These are phyloP conservation scores for Keithomyces neogunnii DNA, from an alignment of 2,329 filamentous ascomycete species.

Conservation along the genomic window DNA sequence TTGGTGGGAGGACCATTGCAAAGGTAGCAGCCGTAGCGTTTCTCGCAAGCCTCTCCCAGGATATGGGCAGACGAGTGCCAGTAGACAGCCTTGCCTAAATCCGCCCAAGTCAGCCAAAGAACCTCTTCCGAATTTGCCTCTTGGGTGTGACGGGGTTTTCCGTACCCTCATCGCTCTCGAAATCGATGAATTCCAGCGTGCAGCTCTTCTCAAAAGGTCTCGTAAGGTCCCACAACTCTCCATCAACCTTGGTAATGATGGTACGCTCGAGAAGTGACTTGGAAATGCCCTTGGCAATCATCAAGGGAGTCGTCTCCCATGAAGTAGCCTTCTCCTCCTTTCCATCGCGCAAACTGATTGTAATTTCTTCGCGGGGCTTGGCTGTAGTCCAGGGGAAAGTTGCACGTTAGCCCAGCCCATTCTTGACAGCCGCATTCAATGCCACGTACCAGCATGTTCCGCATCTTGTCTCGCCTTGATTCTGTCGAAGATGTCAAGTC, in stretches of 20 bases:
- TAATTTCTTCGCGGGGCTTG: slow-evolving; percentile 67
- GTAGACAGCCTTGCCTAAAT: slow-evolving; percentile 77
- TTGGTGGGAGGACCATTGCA: slow-evolving; percentile 91
- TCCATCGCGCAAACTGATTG: slow-evolving; percentile 65
- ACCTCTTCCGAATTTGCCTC: background rate
- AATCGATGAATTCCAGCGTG: slow-evolving; percentile 76
- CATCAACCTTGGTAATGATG: slow-evolving; percentile 79
- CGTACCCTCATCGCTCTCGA: slow-evolving; percentile 44
- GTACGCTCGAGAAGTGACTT: slow-evolving; percentile 81
- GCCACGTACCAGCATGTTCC: slow-evolving; percentile 45
- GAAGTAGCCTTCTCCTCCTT: slow-evolving; percentile 58
- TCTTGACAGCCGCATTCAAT: background rate
- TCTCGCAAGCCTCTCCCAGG: slow-evolving; percentile 88
- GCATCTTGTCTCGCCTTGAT: slow-evolving; percentile 78
- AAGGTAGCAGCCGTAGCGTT: slow-evolving; percentile 81
- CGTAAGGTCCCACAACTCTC: slow-evolving; percentile 84
- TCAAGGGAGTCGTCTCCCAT: slow-evolving; percentile 83
- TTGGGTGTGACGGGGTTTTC: no score
- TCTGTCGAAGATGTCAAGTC: slow-evolving; percentile 80
- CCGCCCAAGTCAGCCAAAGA: slow-evolving; percentile 4
- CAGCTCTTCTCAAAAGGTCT: slow-evolving; percentile 83
- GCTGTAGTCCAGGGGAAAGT: slow-evolving; percentile 14
- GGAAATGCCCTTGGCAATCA: slow-evolving; percentile 70
- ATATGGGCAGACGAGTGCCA: slow-evolving; percentile 97
- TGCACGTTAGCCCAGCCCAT: background rate